Evolutionary conservation across 1,284 basidiomycete species (phyloP).

Genomic region (Naganishia sp.): DNA sequence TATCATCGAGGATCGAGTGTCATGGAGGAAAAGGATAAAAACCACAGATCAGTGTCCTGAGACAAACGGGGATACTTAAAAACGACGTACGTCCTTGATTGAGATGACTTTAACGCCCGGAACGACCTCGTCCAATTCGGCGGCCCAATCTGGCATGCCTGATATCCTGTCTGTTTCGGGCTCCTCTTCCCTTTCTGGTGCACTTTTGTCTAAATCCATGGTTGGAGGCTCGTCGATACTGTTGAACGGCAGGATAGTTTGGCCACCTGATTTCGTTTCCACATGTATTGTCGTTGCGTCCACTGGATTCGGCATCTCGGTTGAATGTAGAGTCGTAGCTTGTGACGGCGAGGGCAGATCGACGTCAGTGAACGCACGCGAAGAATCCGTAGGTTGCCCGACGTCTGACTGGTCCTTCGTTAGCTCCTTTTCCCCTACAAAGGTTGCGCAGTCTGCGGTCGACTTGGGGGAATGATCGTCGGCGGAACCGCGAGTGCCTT

Average conservation of each 20-base stretch:
- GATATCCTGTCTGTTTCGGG: constrained; percentile 12
- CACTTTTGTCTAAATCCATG: background rate
- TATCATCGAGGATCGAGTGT: constrained; percentile 17
- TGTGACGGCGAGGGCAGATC: background rate
- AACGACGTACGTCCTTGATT: constrained; percentile 25
- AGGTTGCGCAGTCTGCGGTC: background rate
- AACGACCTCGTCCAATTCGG: constrained; percentile 27
- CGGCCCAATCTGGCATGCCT: constrained; percentile 32
- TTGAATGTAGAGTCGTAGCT: background rate
- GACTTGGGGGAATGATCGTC: background rate
- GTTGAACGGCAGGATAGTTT: no score
- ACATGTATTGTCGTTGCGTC: background rate
- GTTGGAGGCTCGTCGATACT: background rate
- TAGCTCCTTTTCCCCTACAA: no score
- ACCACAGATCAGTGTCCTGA: background rate
- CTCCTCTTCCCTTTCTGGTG: background rate
- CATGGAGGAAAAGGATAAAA: background rate
- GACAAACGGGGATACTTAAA: background rate
- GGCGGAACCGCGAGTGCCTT: background rate
- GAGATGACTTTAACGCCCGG: constrained; percentile 32
- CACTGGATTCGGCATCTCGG: background rate
- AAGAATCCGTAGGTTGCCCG: no score
- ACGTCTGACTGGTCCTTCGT: no score
- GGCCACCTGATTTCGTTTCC: no score
- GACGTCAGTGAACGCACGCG: no score